Evolutionary conservation across 495 filamentous ascomycete genomes (phyloP), one percentile per base, ranked within the genome.

Genomic region (Aspergillus steynii): DNA sequence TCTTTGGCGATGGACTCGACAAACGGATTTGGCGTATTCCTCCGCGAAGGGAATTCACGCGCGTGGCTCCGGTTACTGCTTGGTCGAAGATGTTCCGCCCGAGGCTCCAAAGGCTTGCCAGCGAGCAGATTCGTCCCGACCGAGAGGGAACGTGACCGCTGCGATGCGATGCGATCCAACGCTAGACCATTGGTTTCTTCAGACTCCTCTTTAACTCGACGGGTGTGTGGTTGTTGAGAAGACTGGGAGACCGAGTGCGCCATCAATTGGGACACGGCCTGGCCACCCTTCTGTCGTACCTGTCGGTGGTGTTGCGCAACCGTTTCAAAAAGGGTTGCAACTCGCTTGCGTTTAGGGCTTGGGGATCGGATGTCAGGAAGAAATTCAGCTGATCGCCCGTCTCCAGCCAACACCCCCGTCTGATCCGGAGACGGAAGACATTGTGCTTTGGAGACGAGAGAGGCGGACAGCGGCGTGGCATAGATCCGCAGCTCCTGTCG

Each of bases 241-340:
- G 75, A 70, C 25, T 64, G 65, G 15, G 72, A 71, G 34, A 72
- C 66, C 0, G 70, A 72, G 8, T 68, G 65, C 15, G 83, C 83
- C 74, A 87, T 86, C 25, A 83, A 69, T 48, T 82, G 79, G 1
- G 86, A 79, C 20, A 88, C 79, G 31, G 76, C 78, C 63, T 84
- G 80, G 4, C 84, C 85, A 29, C 84, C 85, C 50, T 77, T 76
- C 55, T 82, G 76, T 53, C 79, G 80, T 14, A 84, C 79, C 52
- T 80, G 80, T 49, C 74, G 80, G 45, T 83, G 80, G 58, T 82
- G 80, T 50, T 85, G 80, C 5, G 79, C 77, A n/a, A 85, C 86
- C 53, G 82, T 77, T 50, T 89, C 83, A 61, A 89, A 88, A 2
- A 87, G 70, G 0, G 79, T 76, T 25, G 76, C 78, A 26, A 84